Percentiles rank a stretch among this genome's conserved stretches.
These are phyloP conservation scores for Aspergillus arachidicola DNA, from an alignment of 2,329 filamentous ascomycete genomes.

Conservation along the genomic window DNA sequence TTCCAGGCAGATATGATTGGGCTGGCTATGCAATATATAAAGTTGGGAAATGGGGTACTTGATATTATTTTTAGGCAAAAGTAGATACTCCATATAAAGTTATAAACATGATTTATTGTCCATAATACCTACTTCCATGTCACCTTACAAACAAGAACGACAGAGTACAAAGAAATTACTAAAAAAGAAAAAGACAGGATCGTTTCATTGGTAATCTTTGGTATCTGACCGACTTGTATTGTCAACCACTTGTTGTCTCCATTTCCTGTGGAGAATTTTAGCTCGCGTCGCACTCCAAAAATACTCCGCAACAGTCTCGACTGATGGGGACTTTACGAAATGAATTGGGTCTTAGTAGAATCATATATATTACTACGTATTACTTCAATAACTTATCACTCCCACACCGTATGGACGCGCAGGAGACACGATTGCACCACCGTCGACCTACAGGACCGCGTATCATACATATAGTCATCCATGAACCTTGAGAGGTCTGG, in stretches of 20 bases:
- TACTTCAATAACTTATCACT: constrained; percentile 1
- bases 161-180: not conserved
- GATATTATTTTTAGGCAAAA: not conserved
- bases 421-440: not conserved
- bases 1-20: not conserved
- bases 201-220: not conserved
- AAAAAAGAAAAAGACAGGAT: not conserved
- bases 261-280: constrained; percentile 5
- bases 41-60: not conserved
- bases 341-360: constrained; percentile 2
- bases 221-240: not conserved
- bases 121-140: not conserved
- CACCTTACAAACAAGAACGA: not conserved
- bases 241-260: not conserved
- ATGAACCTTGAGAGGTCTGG: not conserved
- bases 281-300: constrained; percentile 4
- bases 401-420: not conserved
- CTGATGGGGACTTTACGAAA: constrained; percentile 1
- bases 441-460: not conserved
- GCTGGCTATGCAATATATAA: not conserved
- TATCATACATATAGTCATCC: not conserved
- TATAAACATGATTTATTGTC: not conserved
- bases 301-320: constrained; percentile 6
- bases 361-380: constrained; percentile 3
- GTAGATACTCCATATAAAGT: not conserved